Conservation (phyloP, 1,139 yeast species). For the Candida pseudocylindracea region DNA sequence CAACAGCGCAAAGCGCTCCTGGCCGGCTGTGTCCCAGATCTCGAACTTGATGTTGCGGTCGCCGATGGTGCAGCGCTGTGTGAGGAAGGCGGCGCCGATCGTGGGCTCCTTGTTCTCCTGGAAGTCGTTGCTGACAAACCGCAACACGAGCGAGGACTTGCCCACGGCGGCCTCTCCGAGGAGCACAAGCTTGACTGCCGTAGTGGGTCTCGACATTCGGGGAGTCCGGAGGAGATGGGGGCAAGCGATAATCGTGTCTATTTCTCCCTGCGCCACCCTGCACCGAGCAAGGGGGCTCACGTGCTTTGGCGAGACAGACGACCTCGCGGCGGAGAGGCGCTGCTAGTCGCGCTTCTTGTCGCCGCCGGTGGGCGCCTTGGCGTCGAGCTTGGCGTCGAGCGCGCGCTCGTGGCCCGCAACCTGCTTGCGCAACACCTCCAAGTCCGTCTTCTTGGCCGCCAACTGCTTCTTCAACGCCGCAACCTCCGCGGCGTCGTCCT, state of each 20-base stretch:
- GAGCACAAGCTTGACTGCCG: slow-evolving; percentile 72
- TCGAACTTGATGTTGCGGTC: slow-evolving; percentile 85
- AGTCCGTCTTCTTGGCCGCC: slow-evolving; percentile 17
- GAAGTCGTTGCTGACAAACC: slow-evolving; percentile 89
- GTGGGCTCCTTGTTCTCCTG: slow-evolving; percentile 96
- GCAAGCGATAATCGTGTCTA: too few species aligned
- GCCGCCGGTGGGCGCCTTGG: not conserved
- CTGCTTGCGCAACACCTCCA: slow-evolving; percentile 28
- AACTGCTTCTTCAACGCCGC: slow-evolving; percentile 11
- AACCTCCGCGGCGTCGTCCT: slow-evolving; percentile 1
- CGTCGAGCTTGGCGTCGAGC: slow-evolving; percentile 17
- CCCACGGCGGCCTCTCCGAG: slow-evolving; percentile 98
- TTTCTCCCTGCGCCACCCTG: too few species aligned
- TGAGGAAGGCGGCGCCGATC: slow-evolving; percentile 91
- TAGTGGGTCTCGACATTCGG: slow-evolving; percentile 11
- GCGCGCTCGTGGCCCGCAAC: slow-evolving; percentile 27
- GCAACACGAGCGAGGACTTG: slow-evolving; percentile 73
- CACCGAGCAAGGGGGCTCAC: too few species aligned
- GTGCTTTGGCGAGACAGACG: too few species aligned
- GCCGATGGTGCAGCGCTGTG: slow-evolving; percentile 85
- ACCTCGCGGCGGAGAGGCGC: too few species aligned
- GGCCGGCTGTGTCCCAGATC: slow-evolving; percentile 99
- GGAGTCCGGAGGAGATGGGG: too few species aligned
- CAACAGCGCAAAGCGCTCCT: slow-evolving; percentile 85
- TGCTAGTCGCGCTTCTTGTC: too few species aligned